A percentile compares a stretch with the other conserved stretches of the same genome.
Evolutionary conservation across 176 grass and related monocot genomes (phyloP).

Genomic region (Musa acuminata): DNA sequence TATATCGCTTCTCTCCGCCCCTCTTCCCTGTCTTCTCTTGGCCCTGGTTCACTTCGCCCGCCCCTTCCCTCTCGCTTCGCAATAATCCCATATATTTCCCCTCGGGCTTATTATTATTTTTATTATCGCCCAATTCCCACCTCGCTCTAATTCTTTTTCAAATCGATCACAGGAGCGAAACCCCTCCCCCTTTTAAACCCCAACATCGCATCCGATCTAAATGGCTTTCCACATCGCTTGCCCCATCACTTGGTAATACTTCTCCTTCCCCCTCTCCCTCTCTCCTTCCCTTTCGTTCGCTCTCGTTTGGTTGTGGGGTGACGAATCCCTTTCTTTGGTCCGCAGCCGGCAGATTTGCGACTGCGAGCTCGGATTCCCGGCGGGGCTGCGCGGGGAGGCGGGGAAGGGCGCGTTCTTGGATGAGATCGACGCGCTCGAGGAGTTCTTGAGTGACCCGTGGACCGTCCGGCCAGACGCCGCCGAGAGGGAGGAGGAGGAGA

Average conservation of each 20-base stretch:
- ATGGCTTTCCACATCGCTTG: slow-evolving; percentile 90
- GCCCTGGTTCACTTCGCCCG: background rate
- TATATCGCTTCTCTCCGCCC: background rate
- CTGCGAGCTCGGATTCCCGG: slow-evolving; percentile 63
- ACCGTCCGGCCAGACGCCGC: slow-evolving; percentile 21
- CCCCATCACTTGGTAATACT: slow-evolving; percentile 61
- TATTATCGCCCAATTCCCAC: background rate
- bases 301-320: slow-evolving; percentile 2
- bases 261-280: too few species aligned
- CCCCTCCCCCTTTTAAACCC: slow-evolving; percentile 1
- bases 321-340: background rate
- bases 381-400: background rate
- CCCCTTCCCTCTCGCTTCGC: background rate
- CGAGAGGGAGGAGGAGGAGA: background rate
- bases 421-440: slow-evolving; percentile 33
- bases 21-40: background rate
- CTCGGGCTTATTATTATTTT: slow-evolving; percentile 2
- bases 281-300: background rate
- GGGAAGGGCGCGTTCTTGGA: slow-evolving; percentile 20
- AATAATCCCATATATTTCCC: slow-evolving; percentile 4
- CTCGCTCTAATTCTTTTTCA: background rate
- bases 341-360: slow-evolving; percentile 67
- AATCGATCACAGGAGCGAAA: slow-evolving; percentile 16
- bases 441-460: slow-evolving; percentile 68
- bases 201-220: slow-evolving; percentile 5